These are phyloP conservation scores for Tephrocybe sp. DNA, from an alignment of 768 basidiomycete species.

Conservation along the genomic window DNA sequence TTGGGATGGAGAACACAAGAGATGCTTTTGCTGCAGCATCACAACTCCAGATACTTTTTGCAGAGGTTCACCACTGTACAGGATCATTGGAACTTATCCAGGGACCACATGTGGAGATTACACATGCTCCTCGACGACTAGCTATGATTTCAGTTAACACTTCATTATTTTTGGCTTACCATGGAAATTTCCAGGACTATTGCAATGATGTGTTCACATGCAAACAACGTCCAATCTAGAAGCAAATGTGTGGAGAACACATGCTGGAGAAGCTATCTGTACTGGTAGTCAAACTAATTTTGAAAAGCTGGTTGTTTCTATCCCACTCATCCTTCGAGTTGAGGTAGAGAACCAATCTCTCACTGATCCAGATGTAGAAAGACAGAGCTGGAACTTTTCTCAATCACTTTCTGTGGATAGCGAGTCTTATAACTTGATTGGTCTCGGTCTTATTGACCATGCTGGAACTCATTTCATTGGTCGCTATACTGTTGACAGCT, in stretches of 20 bases:
- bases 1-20: neutral
- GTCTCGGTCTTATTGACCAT: no score
- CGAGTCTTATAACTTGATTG: no score
- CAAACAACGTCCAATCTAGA: neutral
- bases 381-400: no score
- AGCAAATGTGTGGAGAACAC: conserved; percentile 19
- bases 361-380: no score
- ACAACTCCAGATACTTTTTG: neutral
- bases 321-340: conserved; percentile 17
- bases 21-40: neutral
- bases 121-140: neutral
- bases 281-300: conserved; percentile 12
- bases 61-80: neutral
- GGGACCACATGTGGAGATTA: neutral
- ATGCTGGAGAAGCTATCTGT: conserved; percentile 15
- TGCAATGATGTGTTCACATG: neutral
- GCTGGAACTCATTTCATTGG: no score
- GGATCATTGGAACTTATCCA: neutral
- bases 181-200: neutral
- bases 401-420: no score
- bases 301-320: conserved; percentile 14
- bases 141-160: neutral
- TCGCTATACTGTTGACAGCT: no score
- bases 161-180: neutral
- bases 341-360: conserved; percentile 1